Conservation (phyloP, 73 alveolate genomes). For the Urostyla sp. region DNA sequence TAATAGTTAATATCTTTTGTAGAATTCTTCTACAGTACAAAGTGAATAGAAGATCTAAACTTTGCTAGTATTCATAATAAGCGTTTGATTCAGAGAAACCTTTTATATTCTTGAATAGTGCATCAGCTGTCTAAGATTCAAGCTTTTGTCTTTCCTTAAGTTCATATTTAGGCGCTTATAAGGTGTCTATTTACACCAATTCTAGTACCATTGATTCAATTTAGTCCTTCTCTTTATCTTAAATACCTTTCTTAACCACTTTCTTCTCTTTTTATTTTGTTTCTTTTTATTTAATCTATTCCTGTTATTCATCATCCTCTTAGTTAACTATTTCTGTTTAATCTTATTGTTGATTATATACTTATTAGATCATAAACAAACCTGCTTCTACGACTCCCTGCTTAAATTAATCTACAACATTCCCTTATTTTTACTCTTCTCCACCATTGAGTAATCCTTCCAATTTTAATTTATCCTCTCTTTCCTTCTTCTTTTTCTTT, state of each 20-base stretch:
- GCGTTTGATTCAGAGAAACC: constrained; percentile 51
- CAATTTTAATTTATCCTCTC: constrained; percentile 23
- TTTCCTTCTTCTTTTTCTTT: constrained; percentile 38
- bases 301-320: neutral
- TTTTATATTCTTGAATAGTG: constrained; percentile 27
- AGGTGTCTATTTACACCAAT: constrained; percentile 15
- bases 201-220: constrained; percentile 44
- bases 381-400: neutral
- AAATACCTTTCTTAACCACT: constrained; percentile 1
- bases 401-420: neutral
- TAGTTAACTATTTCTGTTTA: neutral
- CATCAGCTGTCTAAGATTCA: constrained; percentile 45
- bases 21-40: constrained; percentile 50
- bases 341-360: neutral
- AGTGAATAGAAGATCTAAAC: constrained; percentile 44
- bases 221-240: constrained; percentile 38
- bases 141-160: constrained; percentile 55
- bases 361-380: neutral
- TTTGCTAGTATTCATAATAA: constrained; percentile 30
- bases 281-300: neutral
- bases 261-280: neutral
- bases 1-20: constrained; percentile 45
- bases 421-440: constrained; percentile 9
- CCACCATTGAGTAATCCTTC: neutral
- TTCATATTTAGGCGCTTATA: constrained; percentile 27